Evolutionary conservation across 257 asterid genomes (phyloP), one percentile per base, ranked within the genome.

Genomic region (Sherardia arvensis): DNA sequence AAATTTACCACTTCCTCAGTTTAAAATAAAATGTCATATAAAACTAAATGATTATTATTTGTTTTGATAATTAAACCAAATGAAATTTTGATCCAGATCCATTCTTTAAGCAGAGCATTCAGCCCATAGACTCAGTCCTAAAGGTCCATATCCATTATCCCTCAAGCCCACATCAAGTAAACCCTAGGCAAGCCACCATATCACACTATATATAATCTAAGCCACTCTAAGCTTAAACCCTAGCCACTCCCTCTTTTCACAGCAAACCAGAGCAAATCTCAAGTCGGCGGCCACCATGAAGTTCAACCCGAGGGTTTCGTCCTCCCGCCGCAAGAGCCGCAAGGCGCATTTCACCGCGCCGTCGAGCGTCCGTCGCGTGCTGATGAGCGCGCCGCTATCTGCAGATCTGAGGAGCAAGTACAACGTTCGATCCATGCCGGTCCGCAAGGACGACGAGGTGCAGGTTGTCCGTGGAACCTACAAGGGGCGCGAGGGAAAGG

Each of bases 261-360:
- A n/a, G 43, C 58, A 63, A 4, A 30, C 12, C 51, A 3, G 60
- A 59, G 74, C 54, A 53, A 43, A 28, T 36, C 43, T 9, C 26
- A 4, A 43, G 27, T 38, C 74, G 67, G 66, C 84, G 74, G 81
- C 81, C 70, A 84, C 55, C 66, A 79, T 89, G 97, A 89, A 85
- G 85, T 85, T 70, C 80, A 89, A 87, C 14, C 91, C 91, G 0
- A 69, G 88, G 11, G 95, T 89, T 33, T 79, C 97, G 63, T 86
- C 95, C 43, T 83, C 95, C 71, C 89, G 95, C 45, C 84, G 95
- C 73, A 89, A 89, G 87, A 83, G 78, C 78, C 80, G 97, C 11
- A 89, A 89, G 85, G 91, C 95, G 1, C 95, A 89, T 55, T 89
- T 89, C 86, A 83, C 95, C n/a, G 95, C 95, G 27, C 97, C 95